Evolutionary conservation across 2,329 filamentous ascomycete genomes (phyloP).

Genomic region (Fusarium veterinarium): DNA sequence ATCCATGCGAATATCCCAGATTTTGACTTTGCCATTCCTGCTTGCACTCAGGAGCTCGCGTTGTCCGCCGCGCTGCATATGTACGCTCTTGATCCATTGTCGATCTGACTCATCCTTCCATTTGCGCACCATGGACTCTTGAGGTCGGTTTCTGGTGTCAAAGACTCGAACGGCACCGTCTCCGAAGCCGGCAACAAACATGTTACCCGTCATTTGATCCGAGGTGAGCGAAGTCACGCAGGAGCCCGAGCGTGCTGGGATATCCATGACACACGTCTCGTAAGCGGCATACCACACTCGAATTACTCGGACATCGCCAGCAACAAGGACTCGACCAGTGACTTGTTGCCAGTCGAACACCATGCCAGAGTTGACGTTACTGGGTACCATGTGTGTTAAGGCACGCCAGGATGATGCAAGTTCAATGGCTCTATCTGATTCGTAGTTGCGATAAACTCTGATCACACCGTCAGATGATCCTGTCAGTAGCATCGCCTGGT

Average conservation of each 20-base stretch:
- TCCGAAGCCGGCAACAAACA: slow-evolving; percentile 96
- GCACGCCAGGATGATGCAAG: slow-evolving; percentile 93
- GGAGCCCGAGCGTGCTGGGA: slow-evolving; percentile 91
- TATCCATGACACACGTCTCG: slow-evolving; percentile 93
- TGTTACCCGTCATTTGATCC: slow-evolving; percentile 96
- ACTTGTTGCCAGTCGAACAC: slow-evolving; percentile 99
- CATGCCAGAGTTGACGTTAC: slow-evolving; percentile 92
- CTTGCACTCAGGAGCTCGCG: slow-evolving; percentile 91
- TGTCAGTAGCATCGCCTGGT: slow-evolving; percentile 93
- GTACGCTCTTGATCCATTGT: slow-evolving; percentile 95
- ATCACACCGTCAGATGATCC: slow-evolving; percentile 96
- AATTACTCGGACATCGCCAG: slow-evolving; percentile 94
- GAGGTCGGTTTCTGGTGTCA: slow-evolving; percentile 84
- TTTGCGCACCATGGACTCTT: slow-evolving; percentile 92
- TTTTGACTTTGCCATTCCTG: slow-evolving; percentile 89
- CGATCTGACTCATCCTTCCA: slow-evolving; percentile 90
- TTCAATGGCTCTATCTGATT: slow-evolving; percentile 79
- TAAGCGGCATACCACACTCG: slow-evolving; percentile 95
- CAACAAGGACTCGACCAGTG: slow-evolving; percentile 93
- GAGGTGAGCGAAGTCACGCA: slow-evolving; percentile 97
- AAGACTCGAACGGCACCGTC: slow-evolving; percentile 96
- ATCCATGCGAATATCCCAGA: slow-evolving; percentile 96
- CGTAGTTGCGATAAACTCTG: slow-evolving; percentile 93
- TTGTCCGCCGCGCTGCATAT: slow-evolving; percentile 95
- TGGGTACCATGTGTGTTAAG: slow-evolving; percentile 91